A percentile compares a stretch with the other conserved stretches of the same genome.
These are phyloP conservation scores for Suhomyces chickasaworum DNA, from an alignment of 1,139 yeast species.

Conservation along the genomic window DNA sequence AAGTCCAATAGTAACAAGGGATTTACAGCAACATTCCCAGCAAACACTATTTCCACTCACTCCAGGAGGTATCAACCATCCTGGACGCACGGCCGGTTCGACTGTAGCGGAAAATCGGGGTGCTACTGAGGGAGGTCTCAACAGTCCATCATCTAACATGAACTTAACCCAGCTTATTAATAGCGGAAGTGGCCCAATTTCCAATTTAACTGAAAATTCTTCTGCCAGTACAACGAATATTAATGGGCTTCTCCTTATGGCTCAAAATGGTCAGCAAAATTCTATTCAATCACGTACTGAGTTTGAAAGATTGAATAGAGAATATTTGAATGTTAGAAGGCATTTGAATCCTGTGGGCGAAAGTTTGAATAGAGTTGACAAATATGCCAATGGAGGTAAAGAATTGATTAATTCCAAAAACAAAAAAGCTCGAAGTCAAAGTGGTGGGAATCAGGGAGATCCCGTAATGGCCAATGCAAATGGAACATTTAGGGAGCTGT, in stretches of 20 bases:
- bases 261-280: conserved; percentile 40
- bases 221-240: conserved; percentile 22
- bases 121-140: not conserved
- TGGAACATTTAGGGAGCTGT: conserved; percentile 39
- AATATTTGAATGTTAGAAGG: conserved; percentile 68
- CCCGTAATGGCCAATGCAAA: conserved; percentile 17
- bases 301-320: conserved; percentile 74
- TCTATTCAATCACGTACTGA: conserved; percentile 71
- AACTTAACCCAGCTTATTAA: not conserved
- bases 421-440: conserved; percentile 16
- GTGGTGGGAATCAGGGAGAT: conserved; percentile 7
- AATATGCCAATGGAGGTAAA: conserved; percentile 18
- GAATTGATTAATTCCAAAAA: conserved; percentile 28
- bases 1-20: conserved; percentile 8
- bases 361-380: conserved; percentile 52
- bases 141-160: conserved; percentile 2
- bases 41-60: conserved; percentile 15
- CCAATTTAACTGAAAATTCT: conserved; percentile 9
- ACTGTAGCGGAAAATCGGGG: conserved; percentile 5
- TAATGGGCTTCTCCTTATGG: conserved; percentile 36
- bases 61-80: conserved; percentile 15
- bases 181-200: not conserved
- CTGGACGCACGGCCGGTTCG: conserved; percentile 1
- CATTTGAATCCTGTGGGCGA: conserved; percentile 70
- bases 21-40: conserved; percentile 6